Evolutionary conservation across 1,139 yeast species (phyloP), one percentile per base, ranked within the genome.

Genomic region (Saccharomyces hybrid): DNA sequence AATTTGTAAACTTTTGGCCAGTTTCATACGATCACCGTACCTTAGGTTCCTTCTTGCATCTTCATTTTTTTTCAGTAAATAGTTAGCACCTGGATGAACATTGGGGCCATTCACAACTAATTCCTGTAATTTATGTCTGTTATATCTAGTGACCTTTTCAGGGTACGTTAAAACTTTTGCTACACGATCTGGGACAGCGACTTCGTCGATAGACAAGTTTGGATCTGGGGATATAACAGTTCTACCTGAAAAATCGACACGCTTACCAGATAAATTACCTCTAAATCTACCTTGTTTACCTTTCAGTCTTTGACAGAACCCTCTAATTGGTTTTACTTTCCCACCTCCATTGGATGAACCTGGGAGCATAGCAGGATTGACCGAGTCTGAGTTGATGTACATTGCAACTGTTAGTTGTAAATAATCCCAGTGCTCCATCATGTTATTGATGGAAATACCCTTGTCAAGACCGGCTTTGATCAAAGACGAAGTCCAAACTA

Each of bases 211-310:
- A 48, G 86, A 78, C 63, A 95, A 77, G 71, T 95, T 95, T 34
- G 99, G 99, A 75, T 95, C 99, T 0, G 99, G 99, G 1, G 99
- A 93, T 69, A 95, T 93, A 63, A 95, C 99, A 0, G 99, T 95
- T 76, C 99, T 83, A 52, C 96, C 99, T 0, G 98, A 91, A 70
- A 95, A 95, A 72, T 95, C 99, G 47, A 95, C 99, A 76, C 99
- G 88, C 72, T 95, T 95, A 72, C 99, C 99, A 0, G 97, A 90
- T 63, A 95, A 75, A 69, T 95, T 95, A 61, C 99, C 99, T 77
- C 99, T 81, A 74, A 95, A 95, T 70, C 99, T 86, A 66, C 99
- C 99, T 72, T 93, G 99, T 66, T 95, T 95, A 71, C 99, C 99
- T 75, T 95, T 95, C 59, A 95, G 78, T 70, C 99, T 83, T 73